Base-by-base conservation (phyloP, 768 basidiomycete genomes). In the Lactifluus rugatus region DNA sequence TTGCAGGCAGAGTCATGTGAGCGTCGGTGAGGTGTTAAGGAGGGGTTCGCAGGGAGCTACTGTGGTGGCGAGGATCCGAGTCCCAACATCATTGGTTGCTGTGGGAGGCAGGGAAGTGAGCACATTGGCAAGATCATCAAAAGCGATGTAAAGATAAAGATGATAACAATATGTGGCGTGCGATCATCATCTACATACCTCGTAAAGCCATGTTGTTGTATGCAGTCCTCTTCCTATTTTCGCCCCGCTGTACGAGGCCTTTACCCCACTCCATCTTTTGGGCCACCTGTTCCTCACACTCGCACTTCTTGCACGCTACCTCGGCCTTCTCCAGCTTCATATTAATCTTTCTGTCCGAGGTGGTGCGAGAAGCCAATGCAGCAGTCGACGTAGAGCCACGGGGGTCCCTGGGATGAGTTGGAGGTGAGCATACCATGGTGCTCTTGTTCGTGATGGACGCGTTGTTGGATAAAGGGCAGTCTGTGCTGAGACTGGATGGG, bases 241-340 rank as follows among this genome's bases (percentile, higher is more conserved):
- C 76, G 73, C 67, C 86, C 59, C 84, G 75, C 73, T 98, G 96
- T 39, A 93, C 87, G 36, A 98, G 67, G 31, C 96, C 96, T 71
- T 95, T 98, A 0, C 92, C 93, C 96, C 96, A 98, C 69, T 95
- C 90, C 90, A 95, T 93, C 75, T 91, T 94, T 68, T 81, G 75
- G 50, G 87, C 87, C 67, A 95, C 91, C 67, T 81, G 83, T 73
- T 96, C 89, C 69, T 93, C 85, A 58, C 78, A 76, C 68, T 92
- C 86, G 21, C 90, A 78, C 66, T 93, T 92, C 70, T 80, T 69
- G 63, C 84, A 75, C 44, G 87, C 87, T 28, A 90, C 90, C 66
- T 94, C 93, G 14, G 90, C 94, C 56, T 79, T 81, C 28, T 85
- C 87, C 1, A 86, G 80, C 68, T 89, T 91, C 52, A 88, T 81